These are phyloP conservation scores for Thermothelomyces thermophilus DNA, from an alignment of 2,329 filamentous ascomycete species.

Conservation along the genomic window DNA sequence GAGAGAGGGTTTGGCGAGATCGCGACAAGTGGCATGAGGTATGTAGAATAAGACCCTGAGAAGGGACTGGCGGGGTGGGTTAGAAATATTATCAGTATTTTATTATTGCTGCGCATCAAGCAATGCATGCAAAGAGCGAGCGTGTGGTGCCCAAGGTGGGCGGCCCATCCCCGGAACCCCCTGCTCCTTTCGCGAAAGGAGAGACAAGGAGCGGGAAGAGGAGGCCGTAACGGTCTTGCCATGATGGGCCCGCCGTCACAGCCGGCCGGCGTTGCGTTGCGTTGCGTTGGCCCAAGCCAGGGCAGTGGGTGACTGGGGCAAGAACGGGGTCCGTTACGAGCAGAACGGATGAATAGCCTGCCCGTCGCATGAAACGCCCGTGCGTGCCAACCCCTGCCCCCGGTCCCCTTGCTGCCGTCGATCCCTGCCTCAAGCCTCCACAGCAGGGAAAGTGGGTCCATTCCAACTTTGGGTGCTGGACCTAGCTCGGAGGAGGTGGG, in stretches of 20 bases:
- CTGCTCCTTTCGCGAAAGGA: neutral
- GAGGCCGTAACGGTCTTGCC: slow-evolving; percentile 18
- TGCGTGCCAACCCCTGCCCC: slow-evolving; percentile 5
- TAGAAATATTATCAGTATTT: slow-evolving; percentile 3
- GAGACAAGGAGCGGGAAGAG: slow-evolving; percentile 6
- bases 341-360: slow-evolving; percentile 13
- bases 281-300: slow-evolving; percentile 6
- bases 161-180: neutral
- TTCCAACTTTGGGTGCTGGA: too few species aligned
- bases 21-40: slow-evolving; percentile 11
- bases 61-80: too few species aligned
- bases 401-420: slow-evolving; percentile 10
- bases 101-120: too few species aligned
- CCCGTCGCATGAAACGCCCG: slow-evolving; percentile 13
- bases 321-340: slow-evolving; percentile 18
- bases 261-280: slow-evolving; percentile 4
- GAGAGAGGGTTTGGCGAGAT: slow-evolving; percentile 1
- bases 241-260: slow-evolving; percentile 14
- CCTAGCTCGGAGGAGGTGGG: slow-evolving; percentile 1
- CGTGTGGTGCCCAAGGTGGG: slow-evolving; percentile 13
- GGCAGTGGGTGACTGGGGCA: slow-evolving; percentile 7
- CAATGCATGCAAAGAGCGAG: too few species aligned
- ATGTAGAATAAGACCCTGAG: neutral
- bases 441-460: slow-evolving; percentile 3
- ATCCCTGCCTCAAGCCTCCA: slow-evolving; percentile 10